Base-by-base conservation (phyloP, 2,329 filamentous ascomycete species). In the Pseudogymnoascus sp. region DNA sequence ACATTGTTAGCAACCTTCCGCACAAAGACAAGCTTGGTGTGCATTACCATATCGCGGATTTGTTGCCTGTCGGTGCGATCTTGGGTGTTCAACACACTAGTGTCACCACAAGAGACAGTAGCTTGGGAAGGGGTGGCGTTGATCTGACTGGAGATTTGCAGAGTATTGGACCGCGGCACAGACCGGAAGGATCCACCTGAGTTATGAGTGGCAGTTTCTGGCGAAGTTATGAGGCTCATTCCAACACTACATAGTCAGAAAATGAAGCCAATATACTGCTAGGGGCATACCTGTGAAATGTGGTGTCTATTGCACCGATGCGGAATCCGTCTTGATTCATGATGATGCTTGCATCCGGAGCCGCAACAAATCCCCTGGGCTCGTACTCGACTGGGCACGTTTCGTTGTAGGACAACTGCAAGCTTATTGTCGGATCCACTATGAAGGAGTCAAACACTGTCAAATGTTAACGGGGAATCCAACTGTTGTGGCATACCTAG, bases 401-500 rank as follows among this genome's bases (percentile, higher is more conserved):
- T 33, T 57, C 9, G n/a, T 57, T 57, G 50, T 57, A 57, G 6
- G n/a, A 18, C 50, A 57, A 57, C 7, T 57, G 50, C 4, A 57
- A n/a, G 50, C 50, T 22, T 33, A 57, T 57, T n/a, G 20, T 57
- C 16, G 50, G 50, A 20, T 33, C 50, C 7, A 12, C 50, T 57
- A 37, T 20, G 6, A 20, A 22, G 9, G 14, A 28, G n/a, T 47
- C 22, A 47, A 47, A 47, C 14, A 28, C 20, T 47, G 22, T 5
- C 22, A 25, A 25, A 4, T 25, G 41, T 28, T 2, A 9, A 28
- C n/a, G 41, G 14, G 20, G 20, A 7, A 8, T n/a, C 20, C 14
- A 9, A 7, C 7, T 28, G 22, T 28, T 8, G 14, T 20, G 41
- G 20, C 20, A 28, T 47, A 47, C 41, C 22, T 28, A 20, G 41